Percentiles rank a stretch among this genome's conserved stretches.
Evolutionary conservation across 257 asterid genomes (phyloP).

Genomic region (Solanum chiquidenum): DNA sequence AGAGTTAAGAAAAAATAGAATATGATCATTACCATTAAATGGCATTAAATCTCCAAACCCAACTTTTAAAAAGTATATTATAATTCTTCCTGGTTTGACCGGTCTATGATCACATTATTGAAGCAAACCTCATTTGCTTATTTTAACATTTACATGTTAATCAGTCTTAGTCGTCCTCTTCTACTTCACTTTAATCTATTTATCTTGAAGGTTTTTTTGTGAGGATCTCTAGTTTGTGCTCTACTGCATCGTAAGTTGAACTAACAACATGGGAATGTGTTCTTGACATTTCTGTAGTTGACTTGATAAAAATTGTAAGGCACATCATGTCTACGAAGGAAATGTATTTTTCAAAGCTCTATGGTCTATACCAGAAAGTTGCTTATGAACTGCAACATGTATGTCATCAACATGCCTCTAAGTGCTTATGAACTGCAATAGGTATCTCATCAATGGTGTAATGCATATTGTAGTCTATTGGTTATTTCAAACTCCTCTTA

Average conservation of each 20-base stretch:
- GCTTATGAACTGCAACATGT: slow-evolving; percentile 65
- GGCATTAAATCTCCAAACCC: neutral
- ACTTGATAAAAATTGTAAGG: slow-evolving; percentile 1
- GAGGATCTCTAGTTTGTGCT: neutral
- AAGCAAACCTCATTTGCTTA: neutral
- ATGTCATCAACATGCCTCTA: neutral
- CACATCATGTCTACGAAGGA: slow-evolving; percentile 80
- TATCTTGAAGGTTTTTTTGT: neutral
- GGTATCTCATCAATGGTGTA: no score
- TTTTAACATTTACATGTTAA: neutral
- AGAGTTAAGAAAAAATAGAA: no score
- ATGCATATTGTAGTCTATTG: no score
- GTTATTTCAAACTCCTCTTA: no score
- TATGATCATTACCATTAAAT: neutral
- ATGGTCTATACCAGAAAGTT: slow-evolving; percentile 56
- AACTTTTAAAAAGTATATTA: neutral
- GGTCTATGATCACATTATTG: no score
- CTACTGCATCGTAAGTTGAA: neutral
- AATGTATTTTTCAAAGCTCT: slow-evolving; percentile 46
- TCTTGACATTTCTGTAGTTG: neutral
- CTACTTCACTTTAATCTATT: neutral
- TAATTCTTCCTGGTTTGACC: neutral
- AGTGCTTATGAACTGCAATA: neutral
- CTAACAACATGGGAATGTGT: neutral
- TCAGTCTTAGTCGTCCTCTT: neutral